Conservation (phyloP, 2,329 filamentous ascomycete species). For the Ascochyta rabiei region DNA sequence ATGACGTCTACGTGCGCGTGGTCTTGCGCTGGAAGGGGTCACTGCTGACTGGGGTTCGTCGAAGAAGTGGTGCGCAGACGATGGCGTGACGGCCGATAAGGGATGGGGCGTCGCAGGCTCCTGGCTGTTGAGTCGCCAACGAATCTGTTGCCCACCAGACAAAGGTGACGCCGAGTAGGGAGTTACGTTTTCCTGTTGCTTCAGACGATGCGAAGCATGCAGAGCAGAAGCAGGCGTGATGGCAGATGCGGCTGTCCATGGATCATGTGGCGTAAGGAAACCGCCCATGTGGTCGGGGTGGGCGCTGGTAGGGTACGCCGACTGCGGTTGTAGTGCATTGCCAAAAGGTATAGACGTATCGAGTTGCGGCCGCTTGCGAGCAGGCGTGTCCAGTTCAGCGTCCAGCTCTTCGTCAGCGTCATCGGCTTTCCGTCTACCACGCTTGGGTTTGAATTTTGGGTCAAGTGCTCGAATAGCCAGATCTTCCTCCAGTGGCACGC, state of each 20-base stretch:
- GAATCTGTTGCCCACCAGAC: constrained; percentile 49
- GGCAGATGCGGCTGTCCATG: constrained; percentile 53
- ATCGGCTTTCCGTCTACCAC: constrained; percentile 67
- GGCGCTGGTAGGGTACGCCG: constrained; percentile 60
- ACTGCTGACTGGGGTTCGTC: constrained; percentile 75
- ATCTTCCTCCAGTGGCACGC: constrained; percentile 84
- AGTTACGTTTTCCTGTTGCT: constrained; percentile 41
- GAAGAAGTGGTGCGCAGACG: constrained; percentile 56
- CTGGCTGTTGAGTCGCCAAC: constrained; percentile 61
- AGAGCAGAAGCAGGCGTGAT: constrained; percentile 48
- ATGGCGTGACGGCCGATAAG: constrained; percentile 77
- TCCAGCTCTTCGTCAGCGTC: constrained; percentile 62
- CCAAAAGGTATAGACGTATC: constrained; percentile 57
- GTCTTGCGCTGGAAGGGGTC: constrained; percentile 63
- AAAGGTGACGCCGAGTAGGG: constrained; percentile 53
- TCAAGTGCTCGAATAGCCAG: constrained; percentile 83
- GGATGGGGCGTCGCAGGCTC: constrained; percentile 73
- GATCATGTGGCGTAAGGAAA: constrained; percentile 48
- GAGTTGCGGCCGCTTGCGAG: constrained; percentile 66
- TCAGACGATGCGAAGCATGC: constrained; percentile 44
- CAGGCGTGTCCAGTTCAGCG: constrained; percentile 47
- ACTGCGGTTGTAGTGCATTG: constrained; percentile 49
- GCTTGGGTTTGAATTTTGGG: constrained; percentile 71
- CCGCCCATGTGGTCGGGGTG: constrained; percentile 62
- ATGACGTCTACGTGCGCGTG: constrained; percentile 67